A percentile compares a stretch with the other conserved stretches of the same genome.
phyloP scores from a whole-genome alignment of 805 yeast species.

The Myxozyma mucilagina region DNA sequence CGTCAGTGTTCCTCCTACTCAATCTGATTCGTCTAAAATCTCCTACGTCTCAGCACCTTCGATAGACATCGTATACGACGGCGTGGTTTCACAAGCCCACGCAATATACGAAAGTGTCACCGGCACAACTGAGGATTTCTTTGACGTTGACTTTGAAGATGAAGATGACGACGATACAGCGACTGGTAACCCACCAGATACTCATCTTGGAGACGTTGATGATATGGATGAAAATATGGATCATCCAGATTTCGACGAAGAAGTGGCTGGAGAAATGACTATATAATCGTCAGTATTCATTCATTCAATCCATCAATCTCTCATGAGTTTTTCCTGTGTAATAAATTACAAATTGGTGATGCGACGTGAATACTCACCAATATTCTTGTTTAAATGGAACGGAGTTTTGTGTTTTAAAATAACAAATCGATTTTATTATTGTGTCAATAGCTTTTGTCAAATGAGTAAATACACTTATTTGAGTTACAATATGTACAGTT shows the following conservation, averaged over 20 bases:
- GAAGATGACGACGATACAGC: conserved; percentile 60
- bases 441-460: too few species aligned
- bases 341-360: too few species aligned
- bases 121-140: conserved; percentile 93
- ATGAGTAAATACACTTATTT: too few species aligned
- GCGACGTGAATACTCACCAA: too few species aligned
- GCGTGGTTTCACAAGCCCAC: conserved; percentile 79
- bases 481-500: not conserved
- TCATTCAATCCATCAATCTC: not conserved
- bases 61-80: conserved; percentile 87
- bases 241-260: conserved; percentile 20
- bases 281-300: conserved; percentile 5
- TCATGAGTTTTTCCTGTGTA: not conserved
- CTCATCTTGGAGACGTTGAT: conserved; percentile 4
- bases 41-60: conserved; percentile 64
- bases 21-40: conserved; percentile 37
- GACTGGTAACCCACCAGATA: conserved; percentile 14
- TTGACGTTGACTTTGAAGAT: conserved; percentile 94
- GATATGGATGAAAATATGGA: conserved; percentile 8
- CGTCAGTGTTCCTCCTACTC: conserved; percentile 23
- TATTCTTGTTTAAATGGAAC: too few species aligned
- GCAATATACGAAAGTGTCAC: conserved; percentile 73
- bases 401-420: too few species aligned
- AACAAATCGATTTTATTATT: too few species aligned
- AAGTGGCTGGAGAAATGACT: conserved; percentile 32